Evolutionary conservation across 495 filamentous ascomycete species (phyloP).

Genomic region (Trichoderma asperelloides): DNA sequence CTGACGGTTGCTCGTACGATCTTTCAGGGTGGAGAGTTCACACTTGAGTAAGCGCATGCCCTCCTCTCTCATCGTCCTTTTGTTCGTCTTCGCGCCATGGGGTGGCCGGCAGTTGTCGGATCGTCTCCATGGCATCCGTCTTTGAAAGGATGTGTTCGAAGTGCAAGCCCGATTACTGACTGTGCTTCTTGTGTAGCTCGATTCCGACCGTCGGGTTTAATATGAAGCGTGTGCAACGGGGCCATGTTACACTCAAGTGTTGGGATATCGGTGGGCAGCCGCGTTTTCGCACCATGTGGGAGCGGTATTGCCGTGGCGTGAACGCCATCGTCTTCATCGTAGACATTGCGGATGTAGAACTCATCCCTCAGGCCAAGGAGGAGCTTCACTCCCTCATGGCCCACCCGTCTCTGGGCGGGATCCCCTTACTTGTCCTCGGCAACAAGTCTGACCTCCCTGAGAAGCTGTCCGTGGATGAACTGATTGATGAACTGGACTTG

Average conservation of each 20-base stretch:
- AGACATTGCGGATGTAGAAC: slow-evolving; percentile 72
- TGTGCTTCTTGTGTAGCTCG: slow-evolving; percentile 53
- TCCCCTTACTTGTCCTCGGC: slow-evolving; percentile 90
- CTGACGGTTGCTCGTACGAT: slow-evolving; percentile 21
- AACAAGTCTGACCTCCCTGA: slow-evolving; percentile 92
- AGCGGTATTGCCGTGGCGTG: slow-evolving; percentile 93
- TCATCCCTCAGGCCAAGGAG: slow-evolving; percentile 79
- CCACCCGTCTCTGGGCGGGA: slow-evolving; percentile 77
- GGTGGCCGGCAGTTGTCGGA: neutral
- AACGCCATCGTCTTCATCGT: slow-evolving; percentile 96
- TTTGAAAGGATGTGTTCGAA: neutral
- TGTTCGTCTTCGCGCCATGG: slow-evolving; percentile 4
- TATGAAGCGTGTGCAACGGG: slow-evolving; percentile 96
- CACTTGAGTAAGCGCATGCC: slow-evolving; percentile 76
- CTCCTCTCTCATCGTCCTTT: slow-evolving; percentile 9
- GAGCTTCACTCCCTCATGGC: slow-evolving; percentile 84
- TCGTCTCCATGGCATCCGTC: neutral
- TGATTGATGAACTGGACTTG: slow-evolving; percentile 88
- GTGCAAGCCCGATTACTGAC: slow-evolving; percentile 22
- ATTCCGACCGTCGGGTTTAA: slow-evolving; percentile 99
- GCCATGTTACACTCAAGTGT: slow-evolving; percentile 97
- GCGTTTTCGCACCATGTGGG: slow-evolving; percentile 98
- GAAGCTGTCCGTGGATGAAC: slow-evolving; percentile 83
- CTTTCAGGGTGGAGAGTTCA: slow-evolving; percentile 89
- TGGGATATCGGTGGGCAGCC: slow-evolving; percentile 98